These are phyloP conservation scores for Paramecium tetraurelia DNA, from an alignment of 73 alveolate genomes.

Conservation along the genomic window DNA sequence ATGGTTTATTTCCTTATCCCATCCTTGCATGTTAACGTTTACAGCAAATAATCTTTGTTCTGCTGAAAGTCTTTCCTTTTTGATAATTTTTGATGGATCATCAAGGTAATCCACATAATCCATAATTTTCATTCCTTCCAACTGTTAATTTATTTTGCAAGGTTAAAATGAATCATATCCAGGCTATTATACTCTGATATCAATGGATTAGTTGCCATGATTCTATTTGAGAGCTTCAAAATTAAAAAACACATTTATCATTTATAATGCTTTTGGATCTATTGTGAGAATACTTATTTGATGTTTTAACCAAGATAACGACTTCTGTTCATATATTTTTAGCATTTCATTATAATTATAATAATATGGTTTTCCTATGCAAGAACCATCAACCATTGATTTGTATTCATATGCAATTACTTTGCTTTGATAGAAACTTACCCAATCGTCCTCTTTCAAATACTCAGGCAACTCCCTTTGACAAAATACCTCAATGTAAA, in stretches of 20 bases:
- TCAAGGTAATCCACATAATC: background rate
- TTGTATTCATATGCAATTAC: background rate
- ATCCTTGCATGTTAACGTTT: constrained; percentile 72
- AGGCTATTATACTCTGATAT: background rate
- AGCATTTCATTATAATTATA: background rate
- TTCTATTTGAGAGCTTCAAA: background rate
- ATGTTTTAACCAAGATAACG: constrained; percentile 24
- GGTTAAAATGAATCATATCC: background rate
- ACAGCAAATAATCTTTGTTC: constrained; percentile 64
- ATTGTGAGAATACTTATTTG: background rate
- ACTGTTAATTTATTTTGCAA: background rate
- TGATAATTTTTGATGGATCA: background rate
- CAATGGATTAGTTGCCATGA: background rate
- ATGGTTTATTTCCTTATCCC: constrained; percentile 67
- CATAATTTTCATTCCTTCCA: constrained; percentile 15
- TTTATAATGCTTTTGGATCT: background rate
- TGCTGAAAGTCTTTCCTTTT: constrained; percentile 1
- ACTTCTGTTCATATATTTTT: background rate
- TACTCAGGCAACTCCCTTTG: background rate
- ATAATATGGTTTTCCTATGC: background rate
- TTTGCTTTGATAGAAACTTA: background rate
- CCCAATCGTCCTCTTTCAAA: background rate
- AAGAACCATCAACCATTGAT: constrained; percentile 10
- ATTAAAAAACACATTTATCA: background rate
- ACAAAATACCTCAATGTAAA: background rate